These are phyloP conservation scores for Pyrrhoderma lamaoense DNA, from an alignment of 1,284 basidiomycete species.

Conservation along the genomic window DNA sequence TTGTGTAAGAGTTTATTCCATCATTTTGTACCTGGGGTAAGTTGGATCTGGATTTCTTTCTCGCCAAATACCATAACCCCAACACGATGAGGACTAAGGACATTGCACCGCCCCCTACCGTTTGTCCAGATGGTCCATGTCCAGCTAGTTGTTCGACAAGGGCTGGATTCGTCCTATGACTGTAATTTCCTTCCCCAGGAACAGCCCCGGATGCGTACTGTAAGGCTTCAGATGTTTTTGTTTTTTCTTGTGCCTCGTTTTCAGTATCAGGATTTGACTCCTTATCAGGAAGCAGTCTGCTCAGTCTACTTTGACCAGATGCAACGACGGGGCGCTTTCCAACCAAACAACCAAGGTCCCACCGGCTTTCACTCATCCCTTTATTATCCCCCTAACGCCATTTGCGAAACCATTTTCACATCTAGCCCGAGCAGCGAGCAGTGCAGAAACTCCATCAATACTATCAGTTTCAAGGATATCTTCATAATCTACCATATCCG, in stretches of 20 bases:
- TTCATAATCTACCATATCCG: slow-evolving; percentile 2
- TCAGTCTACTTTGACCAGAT: slow-evolving; percentile 11
- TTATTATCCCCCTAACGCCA: background rate
- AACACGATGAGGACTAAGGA: slow-evolving; percentile 12
- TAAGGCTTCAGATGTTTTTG: background rate
- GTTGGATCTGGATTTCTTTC: background rate
- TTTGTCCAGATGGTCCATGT: background rate
- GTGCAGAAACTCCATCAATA: slow-evolving; percentile 39
- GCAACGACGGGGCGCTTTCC: slow-evolving; percentile 43
- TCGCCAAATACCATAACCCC: slow-evolving; percentile 15
- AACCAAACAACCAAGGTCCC: slow-evolving; percentile 50
- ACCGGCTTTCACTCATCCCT: slow-evolving; percentile 26
- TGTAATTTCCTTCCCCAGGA: slow-evolving; percentile 1
- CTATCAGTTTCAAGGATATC: slow-evolving; percentile 27
- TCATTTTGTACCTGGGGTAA: too few species aligned
- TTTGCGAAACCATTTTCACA: slow-evolving; percentile 22
- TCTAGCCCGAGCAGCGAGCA: slow-evolving; percentile 31
- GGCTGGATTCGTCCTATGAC: background rate
- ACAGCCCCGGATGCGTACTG: background rate
- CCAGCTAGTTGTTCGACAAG: background rate
- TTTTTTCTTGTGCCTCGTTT: background rate
- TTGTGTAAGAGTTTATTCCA: too few species aligned
- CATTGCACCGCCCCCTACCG: slow-evolving; percentile 11
- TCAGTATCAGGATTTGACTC: background rate
- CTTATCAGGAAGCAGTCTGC: slow-evolving; percentile 11